Evolutionary conservation across 176 grass and related monocot genomes (phyloP).

Genomic region (Musa acuminata): DNA sequence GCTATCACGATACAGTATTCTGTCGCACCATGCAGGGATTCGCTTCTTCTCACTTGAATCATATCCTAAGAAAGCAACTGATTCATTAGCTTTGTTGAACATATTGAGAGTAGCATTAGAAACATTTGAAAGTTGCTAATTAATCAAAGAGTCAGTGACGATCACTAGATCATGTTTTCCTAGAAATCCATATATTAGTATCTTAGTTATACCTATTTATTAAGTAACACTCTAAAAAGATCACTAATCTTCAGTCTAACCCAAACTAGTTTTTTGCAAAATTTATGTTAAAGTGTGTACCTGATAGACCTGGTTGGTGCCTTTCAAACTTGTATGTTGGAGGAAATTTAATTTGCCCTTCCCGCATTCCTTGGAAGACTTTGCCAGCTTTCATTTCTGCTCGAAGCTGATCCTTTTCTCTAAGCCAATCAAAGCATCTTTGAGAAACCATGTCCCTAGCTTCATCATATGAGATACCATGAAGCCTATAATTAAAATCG

Average conservation of each 20-base stretch:
- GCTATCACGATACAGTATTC: slow-evolving; percentile 85
- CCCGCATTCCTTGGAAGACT: slow-evolving; percentile 98
- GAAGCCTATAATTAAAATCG: slow-evolving; percentile 95
- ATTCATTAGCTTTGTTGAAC: not conserved
- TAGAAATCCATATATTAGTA: too few species aligned
- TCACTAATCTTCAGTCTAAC: not conserved
- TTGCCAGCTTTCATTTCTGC: slow-evolving; percentile 89
- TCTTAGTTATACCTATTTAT: too few species aligned
- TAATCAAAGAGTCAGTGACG: too few species aligned
- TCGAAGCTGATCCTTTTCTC: slow-evolving; percentile 91
- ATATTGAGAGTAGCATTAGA: not conserved
- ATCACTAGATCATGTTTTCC: too few species aligned
- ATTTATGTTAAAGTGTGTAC: slow-evolving; percentile 25
- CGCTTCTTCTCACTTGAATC: slow-evolving; percentile 97
- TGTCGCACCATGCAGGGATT: slow-evolving; percentile 96
- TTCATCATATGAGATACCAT: slow-evolving; percentile 90
- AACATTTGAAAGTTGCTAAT: not conserved
- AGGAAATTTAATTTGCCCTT: slow-evolving; percentile 94
- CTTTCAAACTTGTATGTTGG: slow-evolving; percentile 98
- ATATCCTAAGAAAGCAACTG: slow-evolving; percentile 45
- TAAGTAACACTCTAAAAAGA: not conserved
- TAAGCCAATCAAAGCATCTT: slow-evolving; percentile 96
- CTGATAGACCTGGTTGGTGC: slow-evolving; percentile 71
- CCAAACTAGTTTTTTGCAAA: not conserved
- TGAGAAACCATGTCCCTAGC: slow-evolving; percentile 98